Percentiles rank a stretch among this genome's conserved stretches.
These are phyloP conservation scores for Chalaropsis thielavioides DNA, from an alignment of 2,329 filamentous ascomycete genomes.

Conservation along the genomic window DNA sequence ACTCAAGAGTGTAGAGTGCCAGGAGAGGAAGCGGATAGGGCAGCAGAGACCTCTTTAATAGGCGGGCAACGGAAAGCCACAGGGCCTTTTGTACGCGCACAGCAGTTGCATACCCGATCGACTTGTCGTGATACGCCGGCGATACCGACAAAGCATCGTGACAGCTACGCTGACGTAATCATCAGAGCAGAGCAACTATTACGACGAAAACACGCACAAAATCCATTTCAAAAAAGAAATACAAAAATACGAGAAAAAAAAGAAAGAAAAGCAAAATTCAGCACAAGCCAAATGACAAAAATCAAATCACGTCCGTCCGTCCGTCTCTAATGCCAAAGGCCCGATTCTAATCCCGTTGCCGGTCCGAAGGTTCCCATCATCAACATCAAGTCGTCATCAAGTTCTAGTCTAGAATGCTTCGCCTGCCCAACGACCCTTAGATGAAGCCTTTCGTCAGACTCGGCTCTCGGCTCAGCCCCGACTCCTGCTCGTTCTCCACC, in stretches of 20 bases:
- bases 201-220: no score
- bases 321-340: not conserved
- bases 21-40: not conserved
- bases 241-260: not conserved
- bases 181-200: no score
- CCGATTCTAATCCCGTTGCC: not conserved
- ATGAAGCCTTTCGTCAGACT: slow-evolving; percentile 71
- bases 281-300: not conserved
- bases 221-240: no score
- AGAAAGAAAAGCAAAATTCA: not conserved
- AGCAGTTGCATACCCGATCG: no score
- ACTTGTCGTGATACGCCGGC: no score
- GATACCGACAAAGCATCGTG: no score
- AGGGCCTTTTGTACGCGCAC: not conserved
- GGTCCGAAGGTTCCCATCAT: not conserved
- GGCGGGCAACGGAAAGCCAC: not conserved
- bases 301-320: not conserved
- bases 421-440: slow-evolving; percentile 25
- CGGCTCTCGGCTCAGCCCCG: slow-evolving; percentile 45
- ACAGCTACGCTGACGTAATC: no score
- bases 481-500: slow-evolving; percentile 33
- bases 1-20: not conserved
- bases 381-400: not conserved
- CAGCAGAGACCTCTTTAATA: not conserved
- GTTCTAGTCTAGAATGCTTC: not conserved